Base-by-base conservation (phyloP, 768 basidiomycete species). In the Mycena belliarum region DNA sequence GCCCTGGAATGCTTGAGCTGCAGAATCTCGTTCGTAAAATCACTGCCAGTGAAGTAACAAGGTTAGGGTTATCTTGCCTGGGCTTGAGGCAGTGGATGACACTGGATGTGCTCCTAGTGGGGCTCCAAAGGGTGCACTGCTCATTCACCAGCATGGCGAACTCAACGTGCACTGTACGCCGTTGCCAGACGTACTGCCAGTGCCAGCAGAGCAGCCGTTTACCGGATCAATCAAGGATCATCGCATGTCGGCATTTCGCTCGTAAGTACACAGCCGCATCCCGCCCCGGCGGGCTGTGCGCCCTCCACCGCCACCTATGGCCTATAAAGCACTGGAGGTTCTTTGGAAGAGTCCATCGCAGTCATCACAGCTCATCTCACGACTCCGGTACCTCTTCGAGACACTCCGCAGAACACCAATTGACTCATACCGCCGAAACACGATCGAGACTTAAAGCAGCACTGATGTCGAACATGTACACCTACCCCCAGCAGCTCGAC, bases 381-480 rank as follows among this genome's bases (percentile, higher is more conserved):
- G 28, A 33, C 55, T 38, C 33, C 37, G 33, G 21, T 33, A 28
- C 49, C 47, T 37, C 48, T 51, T 60, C 49, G 18, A 41, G 53
- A 51, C 55, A 20, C 29, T 37, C 46, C 57, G 14, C 37, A 37
- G 52, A 52, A 47, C 46, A 23, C 48, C 33, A 35, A 6, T 23
- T 56, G 59, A 60, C 54, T 60, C 59, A n/a, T n/a, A 51, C 53
- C 24, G 11, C 45, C 46, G 44, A 56, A 56, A 56, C 53, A 51
- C 59, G 45, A 60, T 55, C 52, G 52, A 49, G 28, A 52, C 59
- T 60, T 60, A 56, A 60, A 56, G 54, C n/a, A n/a, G 46, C 45
- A 8, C 23, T 11, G 12, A 60, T 60, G 59, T 55, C 59, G 16
- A 56, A 60, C 44, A 55, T 56, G 53, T 60, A 60, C 50, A 28